Base-by-base conservation (phyloP, 2,329 filamentous ascomycete species). In the Cadophora luteo-olivacea region DNA sequence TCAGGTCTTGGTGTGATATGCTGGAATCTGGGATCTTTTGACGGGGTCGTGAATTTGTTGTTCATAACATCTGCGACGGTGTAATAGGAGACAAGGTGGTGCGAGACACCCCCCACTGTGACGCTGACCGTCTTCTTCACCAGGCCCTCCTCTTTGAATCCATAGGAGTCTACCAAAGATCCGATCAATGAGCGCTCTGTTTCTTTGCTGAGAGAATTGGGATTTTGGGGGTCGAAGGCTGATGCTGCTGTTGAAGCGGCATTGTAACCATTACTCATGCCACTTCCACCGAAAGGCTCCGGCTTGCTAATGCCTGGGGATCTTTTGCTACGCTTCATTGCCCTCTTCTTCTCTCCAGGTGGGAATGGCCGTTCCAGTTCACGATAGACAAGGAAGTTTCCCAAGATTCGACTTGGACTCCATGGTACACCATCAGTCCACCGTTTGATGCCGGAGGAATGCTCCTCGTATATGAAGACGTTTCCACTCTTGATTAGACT, bases 321-420 rank as follows among this genome's bases (percentile, higher is more conserved):
- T 68, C 73, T 79, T 72, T 84, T 89, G 68, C 84, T 86, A 73
- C 90, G 74, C 75, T 93, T 94, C 81, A 91, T 89, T 0, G 92
- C 92, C 58, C 91, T 86, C 80, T 96, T 96, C 85, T 95, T 96
- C 82, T 95, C 91, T 7, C 92, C 92, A 0, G 92, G 91, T 1
- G 91, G 89, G 73, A 94, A 94, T 92, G 90, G 79, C 91, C 95
- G 94, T 80, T 98, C 96, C 92, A 99, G 97, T 78, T 99, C 96
- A 36, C 96, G 88, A 78, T 99, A 99, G 1, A 96, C 97, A 68
- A 99, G 82, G 80, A 99, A 99, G 82, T 96, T 98, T 64, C 96
- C 96, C 0, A 96, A 97, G 1, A 98, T 96, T 66, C 96, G 89
- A 81, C 94, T 97, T 0, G 94, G 94, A 74, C 92, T 97, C 94